Conservation (phyloP, 2,329 filamentous ascomycete species). For the Ceratocystis alfenasii region DNA sequence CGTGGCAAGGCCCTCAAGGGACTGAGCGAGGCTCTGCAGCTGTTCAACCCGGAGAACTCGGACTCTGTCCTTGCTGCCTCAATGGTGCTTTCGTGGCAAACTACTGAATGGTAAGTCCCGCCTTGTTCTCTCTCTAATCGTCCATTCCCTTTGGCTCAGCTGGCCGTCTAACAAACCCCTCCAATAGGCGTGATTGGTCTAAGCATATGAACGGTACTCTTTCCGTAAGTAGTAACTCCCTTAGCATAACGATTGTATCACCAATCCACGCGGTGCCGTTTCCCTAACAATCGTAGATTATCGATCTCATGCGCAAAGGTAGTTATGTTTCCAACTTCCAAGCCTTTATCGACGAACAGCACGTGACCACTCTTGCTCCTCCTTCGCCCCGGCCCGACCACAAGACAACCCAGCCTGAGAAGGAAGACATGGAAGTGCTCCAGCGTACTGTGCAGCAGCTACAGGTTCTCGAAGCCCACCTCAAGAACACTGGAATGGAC, state of each 20-base stretch:
- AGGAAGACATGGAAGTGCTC: constrained; percentile 59
- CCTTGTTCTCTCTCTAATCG: background rate
- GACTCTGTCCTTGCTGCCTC: constrained; percentile 88
- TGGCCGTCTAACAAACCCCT: constrained; percentile 28
- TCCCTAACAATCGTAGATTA: constrained; percentile 45
- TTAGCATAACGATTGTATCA: background rate
- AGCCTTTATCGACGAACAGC: constrained; percentile 68
- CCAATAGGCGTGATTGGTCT: constrained; percentile 71
- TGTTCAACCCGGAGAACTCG: constrained; percentile 74
- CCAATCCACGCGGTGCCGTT: background rate
- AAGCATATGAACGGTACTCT: constrained; percentile 85
- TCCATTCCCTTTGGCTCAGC: background rate
- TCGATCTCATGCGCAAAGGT: constrained; percentile 56
- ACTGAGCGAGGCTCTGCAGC: constrained; percentile 72
- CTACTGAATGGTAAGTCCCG: constrained; percentile 71
- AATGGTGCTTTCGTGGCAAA: constrained; percentile 88
- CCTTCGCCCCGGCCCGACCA: constrained; percentile 50
- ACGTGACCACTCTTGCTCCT: constrained; percentile 39
- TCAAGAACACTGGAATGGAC: constrained; percentile 59
- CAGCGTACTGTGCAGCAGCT: constrained; percentile 56
- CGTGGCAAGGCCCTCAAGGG: constrained; percentile 76
- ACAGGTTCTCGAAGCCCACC: constrained; percentile 53
- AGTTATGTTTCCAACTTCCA: constrained; percentile 79
- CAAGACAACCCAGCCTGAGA: constrained; percentile 49
- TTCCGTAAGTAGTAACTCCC: constrained; percentile 51